Percentiles rank a stretch among this genome's conserved stretches.
Conservation (phyloP, 805 yeast species). For the Kluyveromyces siamensis region DNA sequence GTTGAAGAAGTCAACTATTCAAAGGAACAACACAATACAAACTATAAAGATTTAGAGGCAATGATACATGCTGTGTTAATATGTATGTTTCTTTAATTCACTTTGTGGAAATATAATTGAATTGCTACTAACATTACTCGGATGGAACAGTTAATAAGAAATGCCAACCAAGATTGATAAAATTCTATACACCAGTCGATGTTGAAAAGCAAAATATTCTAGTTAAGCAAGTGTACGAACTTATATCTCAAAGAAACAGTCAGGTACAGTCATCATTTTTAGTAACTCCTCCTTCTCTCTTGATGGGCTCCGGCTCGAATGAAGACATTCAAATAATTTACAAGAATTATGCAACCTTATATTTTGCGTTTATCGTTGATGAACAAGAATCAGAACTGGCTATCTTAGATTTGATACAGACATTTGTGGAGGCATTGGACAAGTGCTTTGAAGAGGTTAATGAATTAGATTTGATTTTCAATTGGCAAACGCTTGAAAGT, state of each 20-base stretch:
- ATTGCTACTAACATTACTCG: constrained; percentile 4
- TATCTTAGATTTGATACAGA: constrained; percentile 87
- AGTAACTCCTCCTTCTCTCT: constrained; percentile 70
- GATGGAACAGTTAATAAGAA: constrained; percentile 61
- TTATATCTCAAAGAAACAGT: constrained; percentile 57
- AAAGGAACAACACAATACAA: not conserved
- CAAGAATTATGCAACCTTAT: constrained; percentile 91
- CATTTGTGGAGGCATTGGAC: constrained; percentile 90
- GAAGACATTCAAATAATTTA: constrained; percentile 84
- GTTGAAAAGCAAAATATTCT: constrained; percentile 71
- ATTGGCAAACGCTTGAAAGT: constrained; percentile 94
- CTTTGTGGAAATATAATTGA: not conserved
- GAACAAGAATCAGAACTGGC: constrained; percentile 94
- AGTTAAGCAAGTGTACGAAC: constrained; percentile 71
- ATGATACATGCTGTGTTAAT: constrained; percentile 87
- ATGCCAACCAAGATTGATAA: constrained; percentile 81
- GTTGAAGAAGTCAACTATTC: not conserved
- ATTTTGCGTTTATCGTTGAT: constrained; percentile 91
- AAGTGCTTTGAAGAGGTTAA: constrained; percentile 91
- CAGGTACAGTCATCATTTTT: constrained; percentile 79
- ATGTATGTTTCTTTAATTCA: constrained; percentile 38
- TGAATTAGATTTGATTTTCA: constrained; percentile 93
- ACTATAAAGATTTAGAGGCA: not conserved
- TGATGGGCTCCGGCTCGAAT: constrained; percentile 39
- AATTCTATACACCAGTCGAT: constrained; percentile 89